These are phyloP conservation scores for Trypanosomatidae sp. DNA, from an alignment of 208 protist genomes.

Conservation along the genomic window DNA sequence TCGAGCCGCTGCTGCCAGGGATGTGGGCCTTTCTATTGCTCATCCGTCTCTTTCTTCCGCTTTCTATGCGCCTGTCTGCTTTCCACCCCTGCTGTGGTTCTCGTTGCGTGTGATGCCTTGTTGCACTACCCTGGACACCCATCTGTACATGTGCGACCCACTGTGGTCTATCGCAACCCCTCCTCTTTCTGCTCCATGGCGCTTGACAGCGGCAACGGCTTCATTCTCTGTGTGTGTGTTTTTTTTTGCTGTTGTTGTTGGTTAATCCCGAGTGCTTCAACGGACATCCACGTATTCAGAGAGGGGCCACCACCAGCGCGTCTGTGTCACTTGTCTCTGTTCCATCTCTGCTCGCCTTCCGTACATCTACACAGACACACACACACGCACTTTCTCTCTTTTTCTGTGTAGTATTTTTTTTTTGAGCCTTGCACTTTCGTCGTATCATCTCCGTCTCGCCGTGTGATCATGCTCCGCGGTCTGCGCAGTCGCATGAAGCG, in stretches of 20 bases:
- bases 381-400: background rate
- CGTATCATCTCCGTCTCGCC: background rate
- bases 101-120: background rate
- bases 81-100: background rate
- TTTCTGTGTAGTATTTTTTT: background rate
- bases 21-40: background rate
- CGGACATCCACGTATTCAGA: background rate
- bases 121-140: background rate
- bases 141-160: background rate
- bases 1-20: background rate
- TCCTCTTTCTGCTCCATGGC: background rate
- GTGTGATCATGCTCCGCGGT: constrained; percentile 63
- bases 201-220: background rate
- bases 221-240: background rate
- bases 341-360: background rate
- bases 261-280: background rate
- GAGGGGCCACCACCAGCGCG: background rate
- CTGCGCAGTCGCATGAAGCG: constrained; percentile 91
- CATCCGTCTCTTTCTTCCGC: background rate
- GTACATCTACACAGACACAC: background rate
- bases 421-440: background rate
- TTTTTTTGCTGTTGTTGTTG: background rate
- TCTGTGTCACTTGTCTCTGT: background rate
- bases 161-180: background rate
- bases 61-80: background rate